phyloP scores from a whole-genome alignment of 2,329 filamentous ascomycete genomes.

The Pleomassaria siparia region DNA sequence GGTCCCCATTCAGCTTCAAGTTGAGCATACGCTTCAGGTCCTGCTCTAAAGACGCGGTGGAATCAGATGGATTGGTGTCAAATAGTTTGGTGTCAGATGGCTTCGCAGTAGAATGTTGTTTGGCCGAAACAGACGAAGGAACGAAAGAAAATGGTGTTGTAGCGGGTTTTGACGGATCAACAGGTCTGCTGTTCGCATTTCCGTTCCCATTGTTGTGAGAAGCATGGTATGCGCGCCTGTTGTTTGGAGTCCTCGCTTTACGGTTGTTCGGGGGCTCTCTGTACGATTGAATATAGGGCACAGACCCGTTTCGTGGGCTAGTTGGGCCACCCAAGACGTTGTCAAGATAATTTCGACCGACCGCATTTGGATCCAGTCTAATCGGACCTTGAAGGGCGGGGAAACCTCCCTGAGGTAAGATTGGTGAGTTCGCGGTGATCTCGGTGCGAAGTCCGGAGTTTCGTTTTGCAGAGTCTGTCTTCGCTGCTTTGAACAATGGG shows the following conservation, averaged over 20 bases:
- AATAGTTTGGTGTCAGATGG: conserved; percentile 3
- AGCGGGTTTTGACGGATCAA: conserved; percentile 21
- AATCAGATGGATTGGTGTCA: no score
- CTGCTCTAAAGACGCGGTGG: conserved; percentile 33
- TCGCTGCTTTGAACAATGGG: conserved; percentile 51
- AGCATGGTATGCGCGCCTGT: conserved; percentile 22
- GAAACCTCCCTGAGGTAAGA: conserved; percentile 25
- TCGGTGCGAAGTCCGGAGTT: conserved; percentile 49
- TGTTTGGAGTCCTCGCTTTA: conserved; percentile 24
- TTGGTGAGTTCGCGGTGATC: conserved; percentile 38
- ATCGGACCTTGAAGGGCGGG: conserved; percentile 19
- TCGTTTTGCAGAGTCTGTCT: conserved; percentile 45
- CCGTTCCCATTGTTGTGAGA: conserved; percentile 19
- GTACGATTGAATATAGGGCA: conserved; percentile 27
- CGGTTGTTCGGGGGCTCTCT: conserved; percentile 27
- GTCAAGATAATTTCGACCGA: conserved; percentile 19
- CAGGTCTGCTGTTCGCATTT: conserved; percentile 15
- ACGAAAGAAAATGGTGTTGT: conserved; percentile 36
- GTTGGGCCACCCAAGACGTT: conserved; percentile 14
- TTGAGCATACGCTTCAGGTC: conserved; percentile 42
- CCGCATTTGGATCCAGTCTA: conserved; percentile 22
- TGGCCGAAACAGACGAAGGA: conserved; percentile 40
- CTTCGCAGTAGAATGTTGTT: conserved; percentile 23
- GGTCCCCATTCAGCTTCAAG: conserved; percentile 24
- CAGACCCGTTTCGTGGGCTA: conserved; percentile 27